A percentile compares a stretch with the other conserved stretches of the same genome.
Conservation (phyloP, 441 rosid species). For the Manihot esculenta region DNA sequence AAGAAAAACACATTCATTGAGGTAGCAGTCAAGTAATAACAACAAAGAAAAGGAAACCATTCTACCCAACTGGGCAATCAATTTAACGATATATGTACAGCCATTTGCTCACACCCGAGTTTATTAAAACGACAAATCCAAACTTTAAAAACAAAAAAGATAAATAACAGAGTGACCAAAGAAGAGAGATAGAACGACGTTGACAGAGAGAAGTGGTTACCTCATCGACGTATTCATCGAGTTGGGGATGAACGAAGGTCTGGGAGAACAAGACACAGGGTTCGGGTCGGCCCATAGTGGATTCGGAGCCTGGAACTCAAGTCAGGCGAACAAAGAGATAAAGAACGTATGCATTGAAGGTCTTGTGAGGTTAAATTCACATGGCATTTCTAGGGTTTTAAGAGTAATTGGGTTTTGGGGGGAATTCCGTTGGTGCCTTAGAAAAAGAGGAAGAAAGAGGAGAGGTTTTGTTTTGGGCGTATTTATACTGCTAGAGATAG, state of each 20-base stretch:
- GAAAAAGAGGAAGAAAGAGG: not conserved
- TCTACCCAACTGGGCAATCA: not conserved
- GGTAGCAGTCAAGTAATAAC: not conserved
- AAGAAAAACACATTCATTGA: slow-evolving; percentile 1
- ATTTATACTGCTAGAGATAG: not conserved
- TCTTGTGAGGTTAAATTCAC: not conserved
- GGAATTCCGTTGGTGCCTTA: not conserved
- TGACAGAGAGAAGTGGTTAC: slow-evolving; percentile 31
- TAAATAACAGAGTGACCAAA: not conserved
- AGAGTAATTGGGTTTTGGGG: not conserved
- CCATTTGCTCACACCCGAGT: not conserved
- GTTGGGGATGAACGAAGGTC: slow-evolving; percentile 89
- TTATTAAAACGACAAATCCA: not conserved
- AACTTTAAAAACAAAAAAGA: not conserved
- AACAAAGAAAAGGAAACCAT: not conserved
- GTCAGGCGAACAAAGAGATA: not conserved
- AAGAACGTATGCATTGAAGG: not conserved
- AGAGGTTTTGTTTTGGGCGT: not conserved
- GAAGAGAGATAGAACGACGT: not conserved
- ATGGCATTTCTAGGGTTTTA: slow-evolving; percentile 10
- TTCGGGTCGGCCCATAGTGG: slow-evolving; percentile 79
- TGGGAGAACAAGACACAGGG: slow-evolving; percentile 91
- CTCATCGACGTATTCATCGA: slow-evolving; percentile 98
- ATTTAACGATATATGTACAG: not conserved
- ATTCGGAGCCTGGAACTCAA: not conserved